Evolutionary conservation across 2,329 filamentous ascomycete genomes (phyloP).

Genomic region (Lasiodiplodia hormozganensis): DNA sequence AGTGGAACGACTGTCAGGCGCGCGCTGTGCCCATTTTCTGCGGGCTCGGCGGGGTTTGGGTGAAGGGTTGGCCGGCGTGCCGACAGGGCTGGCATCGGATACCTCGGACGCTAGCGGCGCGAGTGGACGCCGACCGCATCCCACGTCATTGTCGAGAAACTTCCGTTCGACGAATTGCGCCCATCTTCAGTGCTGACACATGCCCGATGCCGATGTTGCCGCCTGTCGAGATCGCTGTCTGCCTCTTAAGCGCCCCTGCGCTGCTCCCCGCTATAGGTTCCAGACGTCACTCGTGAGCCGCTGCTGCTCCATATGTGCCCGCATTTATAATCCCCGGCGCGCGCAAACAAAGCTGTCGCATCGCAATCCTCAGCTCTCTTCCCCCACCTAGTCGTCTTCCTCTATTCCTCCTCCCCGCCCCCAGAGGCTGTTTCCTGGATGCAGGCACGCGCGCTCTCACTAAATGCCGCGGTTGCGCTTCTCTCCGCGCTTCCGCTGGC

Average conservation of each 20-base stretch:
- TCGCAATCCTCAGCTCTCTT: background rate
- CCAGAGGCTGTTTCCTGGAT: slow-evolving; percentile 1
- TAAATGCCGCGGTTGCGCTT: slow-evolving; percentile 48
- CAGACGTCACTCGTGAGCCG: slow-evolving; percentile 4
- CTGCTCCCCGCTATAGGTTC: background rate
- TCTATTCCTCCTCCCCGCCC: background rate
- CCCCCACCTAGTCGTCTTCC: background rate
- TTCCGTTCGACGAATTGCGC: background rate
- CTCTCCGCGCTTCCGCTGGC: slow-evolving; percentile 43
- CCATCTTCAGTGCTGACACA: slow-evolving; percentile 12
- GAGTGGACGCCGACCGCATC: slow-evolving; percentile 1
- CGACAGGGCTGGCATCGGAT: slow-evolving; percentile 21
- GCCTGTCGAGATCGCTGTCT: background rate
- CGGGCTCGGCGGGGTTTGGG: slow-evolving; percentile 3
- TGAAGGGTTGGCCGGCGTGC: background rate
- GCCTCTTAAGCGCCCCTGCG: background rate
- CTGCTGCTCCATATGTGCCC: background rate
- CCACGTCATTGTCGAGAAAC: slow-evolving; percentile 28
- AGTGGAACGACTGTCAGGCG: slow-evolving; percentile 9
- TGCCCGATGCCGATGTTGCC: slow-evolving; percentile 9
- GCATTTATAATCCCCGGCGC: slow-evolving; percentile 12
- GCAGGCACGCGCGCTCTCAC: slow-evolving; percentile 31
- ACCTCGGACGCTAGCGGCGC: slow-evolving; percentile 19
- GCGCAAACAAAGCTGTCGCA: slow-evolving; percentile 8
- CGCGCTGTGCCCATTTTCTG: background rate